phyloP scores from a whole-genome alignment of 495 filamentous ascomycete genomes.

The Penicillium fimorum region DNA sequence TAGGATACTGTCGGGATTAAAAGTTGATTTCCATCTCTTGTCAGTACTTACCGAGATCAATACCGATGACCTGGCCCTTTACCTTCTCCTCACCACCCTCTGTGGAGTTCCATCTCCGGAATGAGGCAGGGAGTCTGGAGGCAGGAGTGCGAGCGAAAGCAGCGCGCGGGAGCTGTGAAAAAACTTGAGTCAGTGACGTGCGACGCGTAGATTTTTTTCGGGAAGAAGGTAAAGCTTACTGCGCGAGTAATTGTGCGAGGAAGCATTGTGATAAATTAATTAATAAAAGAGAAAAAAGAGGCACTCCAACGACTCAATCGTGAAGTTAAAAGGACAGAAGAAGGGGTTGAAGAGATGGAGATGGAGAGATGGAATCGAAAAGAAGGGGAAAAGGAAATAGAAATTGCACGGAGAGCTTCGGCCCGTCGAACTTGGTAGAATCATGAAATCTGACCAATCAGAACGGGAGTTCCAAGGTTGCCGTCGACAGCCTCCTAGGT shows the following conservation, averaged over 20 bases:
- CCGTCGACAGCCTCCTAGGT: conserved; percentile 12
- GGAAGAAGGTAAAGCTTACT: conserved; percentile 57
- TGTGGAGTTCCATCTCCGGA: conserved; percentile 78
- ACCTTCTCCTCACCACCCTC: conserved; percentile 82
- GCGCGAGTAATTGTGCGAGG: conserved; percentile 57
- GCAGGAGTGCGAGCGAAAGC: conserved; percentile 52
- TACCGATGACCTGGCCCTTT: conserved; percentile 95
- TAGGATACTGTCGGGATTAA: background rate
- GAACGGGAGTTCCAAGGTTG: background rate
- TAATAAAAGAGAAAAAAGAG: conserved; percentile 40
- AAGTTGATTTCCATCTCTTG: background rate
- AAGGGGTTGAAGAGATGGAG: conserved; percentile 32
- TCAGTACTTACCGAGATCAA: conserved; percentile 82
- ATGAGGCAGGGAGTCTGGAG: conserved; percentile 53
- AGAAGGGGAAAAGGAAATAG: conserved; percentile 40
- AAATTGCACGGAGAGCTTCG: conserved; percentile 52
- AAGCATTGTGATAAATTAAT: conserved; percentile 51
- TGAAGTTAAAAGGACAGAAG: conserved; percentile 32
- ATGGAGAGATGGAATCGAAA: conserved; percentile 27
- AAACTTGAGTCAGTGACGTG: conserved; percentile 23
- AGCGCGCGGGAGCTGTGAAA: conserved; percentile 43
- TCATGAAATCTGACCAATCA: conserved; percentile 29
- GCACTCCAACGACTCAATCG: conserved; percentile 44
- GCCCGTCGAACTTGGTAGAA: conserved; percentile 46
- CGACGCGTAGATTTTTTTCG: conserved; percentile 21